Conservation (phyloP, 2,329 filamentous ascomycete genomes). For the Fusarium xyrophilum region DNA sequence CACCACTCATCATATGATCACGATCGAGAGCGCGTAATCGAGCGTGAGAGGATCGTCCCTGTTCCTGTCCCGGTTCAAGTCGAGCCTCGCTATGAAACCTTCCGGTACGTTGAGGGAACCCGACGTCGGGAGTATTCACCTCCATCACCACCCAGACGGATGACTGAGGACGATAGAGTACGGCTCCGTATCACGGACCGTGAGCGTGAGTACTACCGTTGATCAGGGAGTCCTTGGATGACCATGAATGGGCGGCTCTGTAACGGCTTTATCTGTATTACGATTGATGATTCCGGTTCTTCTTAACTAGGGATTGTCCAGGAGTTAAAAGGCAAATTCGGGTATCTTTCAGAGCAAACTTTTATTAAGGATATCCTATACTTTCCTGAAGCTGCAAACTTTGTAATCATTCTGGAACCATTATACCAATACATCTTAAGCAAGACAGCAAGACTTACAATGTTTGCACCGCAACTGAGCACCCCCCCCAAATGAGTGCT, state of each 20-base stretch:
- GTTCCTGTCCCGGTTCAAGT: constrained; percentile 51
- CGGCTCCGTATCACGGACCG: constrained; percentile 48
- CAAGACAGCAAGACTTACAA: neutral
- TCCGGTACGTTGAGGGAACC: constrained; percentile 60
- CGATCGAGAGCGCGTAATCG: constrained; percentile 58
- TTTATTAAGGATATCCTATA: neutral
- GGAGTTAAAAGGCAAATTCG: constrained; percentile 25
- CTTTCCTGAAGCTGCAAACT: neutral
- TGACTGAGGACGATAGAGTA: constrained; percentile 43
- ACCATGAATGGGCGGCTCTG: neutral
- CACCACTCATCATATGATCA: constrained; percentile 38
- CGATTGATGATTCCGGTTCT: constrained; percentile 29
- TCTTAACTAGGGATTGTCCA: constrained; percentile 7
- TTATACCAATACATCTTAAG: neutral
- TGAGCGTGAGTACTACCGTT: constrained; percentile 44
- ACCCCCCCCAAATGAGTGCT: neutral
- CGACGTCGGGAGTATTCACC: constrained; percentile 44
- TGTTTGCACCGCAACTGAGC: neutral
- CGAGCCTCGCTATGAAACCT: constrained; percentile 55
- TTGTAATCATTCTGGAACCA: neutral
- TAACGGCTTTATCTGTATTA: constrained; percentile 35
- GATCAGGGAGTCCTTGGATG: constrained; percentile 1
- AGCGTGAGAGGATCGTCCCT: constrained; percentile 58
- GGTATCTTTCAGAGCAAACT: neutral
- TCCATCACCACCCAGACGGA: constrained; percentile 44